Evolutionary conservation across 331 rosid genomes (phyloP).

Genomic region (Erythrophleum ivorense): DNA sequence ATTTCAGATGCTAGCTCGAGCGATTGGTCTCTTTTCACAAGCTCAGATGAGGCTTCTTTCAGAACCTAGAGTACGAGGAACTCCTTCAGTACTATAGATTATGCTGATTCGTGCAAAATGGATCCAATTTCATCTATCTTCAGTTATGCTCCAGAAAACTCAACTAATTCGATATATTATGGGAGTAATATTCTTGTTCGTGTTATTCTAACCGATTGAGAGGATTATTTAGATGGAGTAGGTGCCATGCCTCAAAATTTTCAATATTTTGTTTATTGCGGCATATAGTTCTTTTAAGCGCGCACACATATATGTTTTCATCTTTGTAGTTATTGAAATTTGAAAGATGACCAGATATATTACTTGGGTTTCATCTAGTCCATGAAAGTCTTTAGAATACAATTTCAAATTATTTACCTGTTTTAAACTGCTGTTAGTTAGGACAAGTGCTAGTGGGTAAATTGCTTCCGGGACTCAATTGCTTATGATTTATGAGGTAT

Average conservation of each 20-base stretch:
- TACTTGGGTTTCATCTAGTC: conserved; percentile 32
- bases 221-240: conserved; percentile 49
- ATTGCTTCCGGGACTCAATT: too few species aligned
- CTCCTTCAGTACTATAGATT: conserved; percentile 59
- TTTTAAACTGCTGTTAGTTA: too few species aligned
- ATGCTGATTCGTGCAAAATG: conserved; percentile 47
- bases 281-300: conserved; percentile 52
- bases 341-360: conserved; percentile 43
- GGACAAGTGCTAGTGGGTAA: too few species aligned
- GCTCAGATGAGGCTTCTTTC: conserved; percentile 64
- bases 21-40: conserved; percentile 59
- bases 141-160: conserved; percentile 40
- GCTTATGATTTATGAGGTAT: too few species aligned
- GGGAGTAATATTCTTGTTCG: conserved; percentile 50
- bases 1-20: conserved; percentile 57
- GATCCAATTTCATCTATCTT: conserved; percentile 49
- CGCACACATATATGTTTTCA: conserved; percentile 34
- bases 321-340: conserved; percentile 45
- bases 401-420: background rate
- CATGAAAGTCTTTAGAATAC: conserved; percentile 17
- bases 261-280: conserved; percentile 60
- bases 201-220: conserved; percentile 37
- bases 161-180: conserved; percentile 38
- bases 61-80: conserved; percentile 56
- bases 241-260: conserved; percentile 59